Evolutionary conservation across 2,329 filamentous ascomycete genomes (phyloP).

Genomic region (Trichoderma sp.): DNA sequence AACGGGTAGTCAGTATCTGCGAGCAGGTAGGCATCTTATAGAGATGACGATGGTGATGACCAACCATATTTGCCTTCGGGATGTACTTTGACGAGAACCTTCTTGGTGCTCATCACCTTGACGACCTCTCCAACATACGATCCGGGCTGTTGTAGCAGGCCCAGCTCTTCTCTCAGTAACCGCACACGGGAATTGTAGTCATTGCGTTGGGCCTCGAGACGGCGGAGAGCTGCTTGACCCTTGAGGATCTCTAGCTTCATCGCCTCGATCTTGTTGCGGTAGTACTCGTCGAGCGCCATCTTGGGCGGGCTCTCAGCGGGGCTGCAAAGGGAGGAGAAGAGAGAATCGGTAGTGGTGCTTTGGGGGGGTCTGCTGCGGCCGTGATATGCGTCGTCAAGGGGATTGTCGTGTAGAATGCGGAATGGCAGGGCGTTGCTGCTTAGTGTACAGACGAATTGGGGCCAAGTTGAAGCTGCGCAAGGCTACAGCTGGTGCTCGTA

Average conservation of each 20-base stretch:
- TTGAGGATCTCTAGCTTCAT: constrained; percentile 99
- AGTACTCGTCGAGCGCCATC: constrained; percentile 99
- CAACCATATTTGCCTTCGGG: constrained; percentile 99
- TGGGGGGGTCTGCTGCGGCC: not conserved
- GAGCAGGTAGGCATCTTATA: not conserved
- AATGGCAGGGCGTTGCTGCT: constrained; percentile 21
- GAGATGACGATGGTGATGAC: constrained; percentile 34
- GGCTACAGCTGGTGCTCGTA: constrained; percentile 42
- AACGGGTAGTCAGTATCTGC: not conserved
- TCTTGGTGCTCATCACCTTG: constrained; percentile 99
- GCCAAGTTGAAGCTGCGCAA: constrained; percentile 39
- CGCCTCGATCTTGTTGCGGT: constrained; percentile 99
- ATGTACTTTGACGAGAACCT: constrained; percentile 98
- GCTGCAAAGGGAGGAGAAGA: not conserved
- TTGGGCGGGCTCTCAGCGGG: constrained; percentile 42
- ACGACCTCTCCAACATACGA: constrained; percentile 99
- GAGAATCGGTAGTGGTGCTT: not conserved
- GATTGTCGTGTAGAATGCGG: not conserved
- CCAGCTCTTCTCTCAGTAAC: constrained; percentile 90
- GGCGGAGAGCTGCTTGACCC: constrained; percentile 90
- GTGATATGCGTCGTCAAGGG: constrained; percentile 1
- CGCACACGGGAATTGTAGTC: constrained; percentile 99
- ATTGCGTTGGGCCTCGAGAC: constrained; percentile 96
- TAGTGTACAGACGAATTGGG: constrained; percentile 28
- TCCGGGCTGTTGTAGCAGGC: constrained; percentile 91